Conservation (phyloP, 2,329 filamentous ascomycete genomes). For the Capronia epimyces region DNA sequence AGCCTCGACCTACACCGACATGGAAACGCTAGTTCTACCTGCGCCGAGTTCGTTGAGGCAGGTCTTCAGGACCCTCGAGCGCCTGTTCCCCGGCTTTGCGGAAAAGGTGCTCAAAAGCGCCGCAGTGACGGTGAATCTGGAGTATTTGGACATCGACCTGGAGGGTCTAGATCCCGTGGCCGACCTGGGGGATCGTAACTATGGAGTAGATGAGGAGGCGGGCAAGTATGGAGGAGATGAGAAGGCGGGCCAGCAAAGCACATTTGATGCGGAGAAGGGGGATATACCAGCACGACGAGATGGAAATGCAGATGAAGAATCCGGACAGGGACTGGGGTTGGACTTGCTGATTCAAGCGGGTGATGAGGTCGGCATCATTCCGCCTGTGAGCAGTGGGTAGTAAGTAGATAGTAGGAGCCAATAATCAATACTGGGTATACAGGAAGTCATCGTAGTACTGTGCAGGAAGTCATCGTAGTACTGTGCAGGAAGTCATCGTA, state of each 20-base stretch:
- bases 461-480: too few relatives aligned
- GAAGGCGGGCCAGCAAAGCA: background rate
- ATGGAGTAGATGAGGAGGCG: background rate
- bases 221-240: background rate
- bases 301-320: slow-evolving; percentile 16
- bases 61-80: slow-evolving; percentile 38
- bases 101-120: slow-evolving; percentile 38
- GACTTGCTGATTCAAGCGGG: slow-evolving; percentile 34
- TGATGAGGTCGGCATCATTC: slow-evolving; percentile 44
- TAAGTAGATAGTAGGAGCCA: too few relatives aligned
- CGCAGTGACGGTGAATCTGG: slow-evolving; percentile 40
- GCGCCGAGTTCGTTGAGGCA: slow-evolving; percentile 38
- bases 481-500: too few relatives aligned
- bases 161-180: background rate
- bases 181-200: background rate
- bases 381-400: slow-evolving; percentile 45
- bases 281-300: slow-evolving; percentile 4
- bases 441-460: too few relatives aligned
- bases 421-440: too few relatives aligned
- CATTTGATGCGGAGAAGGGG: background rate
- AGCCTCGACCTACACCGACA: slow-evolving; percentile 40
- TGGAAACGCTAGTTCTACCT: slow-evolving; percentile 36
- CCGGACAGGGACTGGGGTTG: slow-evolving; percentile 16
- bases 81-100: slow-evolving; percentile 39
- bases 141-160: slow-evolving; percentile 40